Conservation (phyloP, 2,329 filamentous ascomycete species). For the Chaetothyriales sp. region DNA sequence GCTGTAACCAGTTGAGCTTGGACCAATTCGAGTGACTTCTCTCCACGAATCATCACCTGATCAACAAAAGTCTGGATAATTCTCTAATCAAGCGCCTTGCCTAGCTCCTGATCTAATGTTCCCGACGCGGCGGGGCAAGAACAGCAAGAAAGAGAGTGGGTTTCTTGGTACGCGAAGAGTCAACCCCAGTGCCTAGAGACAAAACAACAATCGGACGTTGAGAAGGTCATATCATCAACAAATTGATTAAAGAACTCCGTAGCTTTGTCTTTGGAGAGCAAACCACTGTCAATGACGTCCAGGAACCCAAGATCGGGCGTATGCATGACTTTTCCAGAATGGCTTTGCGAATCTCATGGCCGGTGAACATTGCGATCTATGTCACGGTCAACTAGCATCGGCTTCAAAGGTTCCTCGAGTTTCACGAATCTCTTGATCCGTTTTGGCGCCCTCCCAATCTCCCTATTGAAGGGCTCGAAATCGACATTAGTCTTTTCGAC, state of each 20-base stretch:
- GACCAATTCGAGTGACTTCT: constrained; percentile 69
- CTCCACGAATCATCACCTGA: constrained; percentile 56
- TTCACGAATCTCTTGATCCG: too few relatives aligned
- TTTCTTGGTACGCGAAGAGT: constrained; percentile 41
- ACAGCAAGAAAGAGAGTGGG: constrained; percentile 46
- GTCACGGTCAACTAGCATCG: too few relatives aligned
- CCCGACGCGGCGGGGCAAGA: constrained; percentile 36
- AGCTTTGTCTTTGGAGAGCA: background rate
- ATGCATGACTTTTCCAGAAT: background rate
- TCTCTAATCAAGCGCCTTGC: constrained; percentile 51
- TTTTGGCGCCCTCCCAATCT: too few relatives aligned
- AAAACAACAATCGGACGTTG: constrained; percentile 46
- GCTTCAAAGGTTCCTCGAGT: too few relatives aligned
- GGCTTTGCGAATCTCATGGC: background rate
- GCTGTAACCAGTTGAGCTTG: constrained; percentile 60
- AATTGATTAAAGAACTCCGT: constrained; percentile 35
- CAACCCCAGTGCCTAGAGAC: constrained; percentile 37
- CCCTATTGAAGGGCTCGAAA: too few relatives aligned
- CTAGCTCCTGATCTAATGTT: constrained; percentile 36
- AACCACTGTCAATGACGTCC: background rate
- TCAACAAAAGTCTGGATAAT: constrained; percentile 60
- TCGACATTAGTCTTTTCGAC: too few relatives aligned
- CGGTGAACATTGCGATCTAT: too few relatives aligned
- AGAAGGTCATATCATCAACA: constrained; percentile 38
- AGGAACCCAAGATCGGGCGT: background rate